A percentile compares a stretch with the other conserved stretches of the same genome.
These are phyloP conservation scores for Pyrenophora seminiperda DNA, from an alignment of 2,329 filamentous ascomycete species.

Conservation along the genomic window DNA sequence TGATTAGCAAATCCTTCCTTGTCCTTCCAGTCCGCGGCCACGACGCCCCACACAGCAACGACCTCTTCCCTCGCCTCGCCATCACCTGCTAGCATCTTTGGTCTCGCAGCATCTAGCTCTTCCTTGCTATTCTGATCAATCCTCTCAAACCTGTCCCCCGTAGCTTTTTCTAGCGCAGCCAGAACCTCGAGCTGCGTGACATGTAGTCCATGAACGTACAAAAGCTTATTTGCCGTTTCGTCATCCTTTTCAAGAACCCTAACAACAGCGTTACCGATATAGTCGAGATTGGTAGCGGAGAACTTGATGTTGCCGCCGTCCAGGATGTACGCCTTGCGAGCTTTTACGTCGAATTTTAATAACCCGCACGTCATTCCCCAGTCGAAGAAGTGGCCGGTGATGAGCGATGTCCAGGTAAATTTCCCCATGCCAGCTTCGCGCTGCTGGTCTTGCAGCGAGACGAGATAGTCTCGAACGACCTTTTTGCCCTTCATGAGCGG, in stretches of 20 bases:
- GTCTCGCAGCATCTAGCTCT: constrained; percentile 29
- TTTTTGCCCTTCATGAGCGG: constrained; percentile 61
- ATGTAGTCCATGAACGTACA: constrained; percentile 63
- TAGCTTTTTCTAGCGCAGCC: constrained; percentile 59
- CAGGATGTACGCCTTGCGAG: constrained; percentile 59
- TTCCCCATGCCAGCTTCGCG: constrained; percentile 35
- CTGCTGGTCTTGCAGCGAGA: constrained; percentile 55
- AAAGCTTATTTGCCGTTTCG: constrained; percentile 62
- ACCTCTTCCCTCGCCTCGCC: constrained; percentile 39
- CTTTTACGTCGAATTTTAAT: constrained; percentile 59
- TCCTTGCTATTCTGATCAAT: constrained; percentile 47
- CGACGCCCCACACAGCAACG: constrained; percentile 43
- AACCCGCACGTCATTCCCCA: constrained; percentile 58
- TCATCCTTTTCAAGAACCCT: constrained; percentile 53
- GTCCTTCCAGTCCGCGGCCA: constrained; percentile 42
- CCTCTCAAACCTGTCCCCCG: constrained; percentile 58
- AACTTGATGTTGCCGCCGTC: constrained; percentile 63
- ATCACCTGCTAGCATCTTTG: constrained; percentile 44
- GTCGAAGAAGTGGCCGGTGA: constrained; percentile 67
- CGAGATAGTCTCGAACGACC: constrained; percentile 47
- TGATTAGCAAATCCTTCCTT: constrained; percentile 42
- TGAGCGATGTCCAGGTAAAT: constrained; percentile 66
- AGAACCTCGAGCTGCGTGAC: constrained; percentile 65
- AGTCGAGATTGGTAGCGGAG: constrained; percentile 58
- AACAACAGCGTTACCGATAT: constrained; percentile 61